These are phyloP conservation scores for Tuber aestivum DNA, from an alignment of 495 filamentous ascomycete species.

Conservation along the genomic window DNA sequence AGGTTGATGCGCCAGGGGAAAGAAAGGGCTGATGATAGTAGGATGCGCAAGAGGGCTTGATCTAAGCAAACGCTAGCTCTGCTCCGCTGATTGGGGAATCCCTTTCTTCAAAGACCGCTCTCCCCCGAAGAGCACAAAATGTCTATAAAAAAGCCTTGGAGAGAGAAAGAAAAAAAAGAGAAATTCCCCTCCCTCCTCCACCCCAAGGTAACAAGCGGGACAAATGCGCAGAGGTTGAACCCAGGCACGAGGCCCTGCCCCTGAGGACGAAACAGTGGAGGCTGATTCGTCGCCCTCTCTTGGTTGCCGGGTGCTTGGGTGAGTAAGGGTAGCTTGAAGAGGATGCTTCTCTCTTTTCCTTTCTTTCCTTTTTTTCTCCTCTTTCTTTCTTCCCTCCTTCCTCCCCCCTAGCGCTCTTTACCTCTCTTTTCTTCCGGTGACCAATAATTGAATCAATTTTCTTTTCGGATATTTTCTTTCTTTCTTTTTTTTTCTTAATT, in stretches of 20 bases:
- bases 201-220: constrained; percentile 29
- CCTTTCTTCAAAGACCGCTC: neutral
- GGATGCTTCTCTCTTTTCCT: neutral
- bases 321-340: constrained; percentile 5
- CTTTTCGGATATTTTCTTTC: neutral
- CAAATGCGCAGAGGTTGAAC: constrained; percentile 18
- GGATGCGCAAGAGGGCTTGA: constrained; percentile 1
- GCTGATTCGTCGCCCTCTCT: constrained; percentile 32
- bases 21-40: constrained; percentile 16
- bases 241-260: constrained; percentile 32
- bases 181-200: neutral
- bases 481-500: neutral
- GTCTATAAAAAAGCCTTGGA: neutral
- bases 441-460: neutral
- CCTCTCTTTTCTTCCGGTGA: neutral
- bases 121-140: neutral
- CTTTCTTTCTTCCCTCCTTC: neutral
- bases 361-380: constrained; percentile 8
- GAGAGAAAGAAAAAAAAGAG: neutral
- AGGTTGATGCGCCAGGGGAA: constrained; percentile 14
- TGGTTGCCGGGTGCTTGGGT: constrained; percentile 16
- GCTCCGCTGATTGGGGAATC: neutral
- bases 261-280: constrained; percentile 32
- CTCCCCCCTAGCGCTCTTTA: neutral
- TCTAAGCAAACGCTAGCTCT: constrained; percentile 1